A percentile compares a stretch with the other conserved stretches of the same genome.
These are phyloP conservation scores for Trichoderma atroviride DNA, from an alignment of 2,329 filamentous ascomycete genomes.

Conservation along the genomic window DNA sequence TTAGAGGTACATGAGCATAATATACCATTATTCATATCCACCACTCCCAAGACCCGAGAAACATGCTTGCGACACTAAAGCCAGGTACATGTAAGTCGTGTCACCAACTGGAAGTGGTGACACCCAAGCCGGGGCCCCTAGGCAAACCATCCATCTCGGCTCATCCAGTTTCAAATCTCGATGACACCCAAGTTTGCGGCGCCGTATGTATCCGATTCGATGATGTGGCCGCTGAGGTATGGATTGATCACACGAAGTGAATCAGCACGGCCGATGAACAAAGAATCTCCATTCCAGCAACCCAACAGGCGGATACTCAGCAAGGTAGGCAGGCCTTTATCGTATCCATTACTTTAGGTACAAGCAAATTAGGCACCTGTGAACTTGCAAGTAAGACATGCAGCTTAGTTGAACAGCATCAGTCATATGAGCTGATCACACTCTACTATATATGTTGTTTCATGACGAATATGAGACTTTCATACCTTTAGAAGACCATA, in stretches of 20 bases:
- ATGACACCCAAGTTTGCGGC: no score
- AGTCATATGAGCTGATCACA: background rate
- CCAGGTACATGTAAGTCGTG: no score
- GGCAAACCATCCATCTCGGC: no score
- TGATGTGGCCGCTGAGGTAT: background rate
- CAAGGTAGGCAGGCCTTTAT: no score
- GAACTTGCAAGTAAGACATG: background rate
- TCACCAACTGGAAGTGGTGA: background rate
- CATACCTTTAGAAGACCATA: no score
- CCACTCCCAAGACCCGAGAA: background rate
- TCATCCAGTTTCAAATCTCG: no score
- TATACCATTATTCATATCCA: background rate
- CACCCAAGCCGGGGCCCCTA: background rate
- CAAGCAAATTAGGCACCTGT: background rate
- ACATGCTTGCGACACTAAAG: background rate
- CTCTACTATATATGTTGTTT: background rate
- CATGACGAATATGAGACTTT: background rate
- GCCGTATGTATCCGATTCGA: background rate
- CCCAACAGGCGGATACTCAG: background rate
- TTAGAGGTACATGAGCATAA: no score
- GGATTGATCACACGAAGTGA: no score
- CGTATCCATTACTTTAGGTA: no score
- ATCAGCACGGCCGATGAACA: no score
- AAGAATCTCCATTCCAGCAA: background rate
- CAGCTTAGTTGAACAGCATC: background rate